Evolutionary conservation across 805 yeast species (phyloP).

Genomic region (Cyberlindnera euphorbiiphila): DNA sequence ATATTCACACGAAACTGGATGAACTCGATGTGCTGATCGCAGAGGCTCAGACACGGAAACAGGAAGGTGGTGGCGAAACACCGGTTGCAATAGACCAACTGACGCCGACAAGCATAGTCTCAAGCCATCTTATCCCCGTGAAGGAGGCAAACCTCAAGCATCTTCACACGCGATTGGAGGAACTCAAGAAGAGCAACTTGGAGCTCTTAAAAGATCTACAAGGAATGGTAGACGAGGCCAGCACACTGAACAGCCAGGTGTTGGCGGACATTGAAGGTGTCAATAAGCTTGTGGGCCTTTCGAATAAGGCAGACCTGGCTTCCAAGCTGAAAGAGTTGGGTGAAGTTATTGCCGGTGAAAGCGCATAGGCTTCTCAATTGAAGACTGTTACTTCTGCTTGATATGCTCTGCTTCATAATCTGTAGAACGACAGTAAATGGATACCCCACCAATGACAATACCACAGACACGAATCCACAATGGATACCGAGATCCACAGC

Average conservation of each 20-base stretch:
- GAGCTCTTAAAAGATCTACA: slow-evolving; percentile 16
- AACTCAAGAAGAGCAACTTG: slow-evolving; percentile 12
- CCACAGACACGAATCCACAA: too few relatives aligned
- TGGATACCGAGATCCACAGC: neutral
- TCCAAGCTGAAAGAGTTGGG: slow-evolving; percentile 13
- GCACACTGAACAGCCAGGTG: slow-evolving; percentile 9
- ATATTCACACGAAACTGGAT: slow-evolving; percentile 37
- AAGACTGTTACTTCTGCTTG: too few relatives aligned
- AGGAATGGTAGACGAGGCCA: slow-evolving; percentile 12
- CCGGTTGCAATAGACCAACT: slow-evolving; percentile 21
- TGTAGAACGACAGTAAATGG: too few relatives aligned
- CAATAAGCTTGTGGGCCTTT: slow-evolving; percentile 10
- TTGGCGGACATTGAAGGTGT: slow-evolving; percentile 9
- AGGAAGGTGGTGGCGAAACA: neutral
- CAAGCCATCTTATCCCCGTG: slow-evolving; percentile 25
- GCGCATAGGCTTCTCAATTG: too few relatives aligned
- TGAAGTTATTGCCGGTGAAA: slow-evolving; percentile 1
- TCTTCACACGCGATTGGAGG: slow-evolving; percentile 16
- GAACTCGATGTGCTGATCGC: slow-evolving; percentile 43
- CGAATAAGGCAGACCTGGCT: slow-evolving; percentile 11
- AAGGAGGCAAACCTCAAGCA: slow-evolving; percentile 20
- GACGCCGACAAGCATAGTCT: slow-evolving; percentile 18
- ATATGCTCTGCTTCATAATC: too few relatives aligned
- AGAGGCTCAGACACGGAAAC: slow-evolving; percentile 29
- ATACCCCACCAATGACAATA: too few relatives aligned